Evolutionary conservation across 2,329 filamentous ascomycete species (phyloP), one percentile per base, ranked within the genome.

Genomic region (Cladosporium sp.): DNA sequence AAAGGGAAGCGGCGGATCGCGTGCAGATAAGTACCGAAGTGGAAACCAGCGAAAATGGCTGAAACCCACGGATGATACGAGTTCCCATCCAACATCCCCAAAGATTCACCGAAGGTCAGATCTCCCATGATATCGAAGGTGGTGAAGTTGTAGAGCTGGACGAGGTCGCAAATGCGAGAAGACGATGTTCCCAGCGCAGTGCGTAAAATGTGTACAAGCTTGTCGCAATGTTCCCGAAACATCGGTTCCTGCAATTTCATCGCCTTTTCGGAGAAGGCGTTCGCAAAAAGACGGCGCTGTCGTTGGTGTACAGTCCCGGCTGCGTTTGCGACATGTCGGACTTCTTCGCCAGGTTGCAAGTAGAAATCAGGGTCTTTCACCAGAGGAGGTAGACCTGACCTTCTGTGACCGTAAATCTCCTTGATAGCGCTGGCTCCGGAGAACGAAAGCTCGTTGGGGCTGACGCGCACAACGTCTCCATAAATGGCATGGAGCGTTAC

Each of bases 61-160:
- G 38, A 64, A 11, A 69, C 64, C 68, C 68, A 71, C 3, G 56
- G 52, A 8, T 60, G 63, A 51, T 69, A 69, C n/a, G 68, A 67
- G 34, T 60, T 60, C 36, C 63, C 60, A 38, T 72, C 69, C 28
- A 72, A 66, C 64, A 69, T 65, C 22, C 66, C 54, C 6, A 71
- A 63, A n/a, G 60, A 58, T 58, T 71, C 70, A 19, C 61, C 64
- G 57, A 71, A 71, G 3, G 63, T 63, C 19, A 72, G 58, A 37
- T 72, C 69, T 20, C 61, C 69, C 64, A 72, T 70, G 36, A 71
- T 65, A 42, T 69, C 63, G 55, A 66, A 67, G 1, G 65, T 67
- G 61, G 30, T 34, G 30, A 34, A 70, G 60, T 69, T 71, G 62
- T 67, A 70, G 51, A 62, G 68, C 19, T 67, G 65, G 19, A 70